Conservation (phyloP, 2,329 filamentous ascomycete species). For the Aspergillus hortae region DNA sequence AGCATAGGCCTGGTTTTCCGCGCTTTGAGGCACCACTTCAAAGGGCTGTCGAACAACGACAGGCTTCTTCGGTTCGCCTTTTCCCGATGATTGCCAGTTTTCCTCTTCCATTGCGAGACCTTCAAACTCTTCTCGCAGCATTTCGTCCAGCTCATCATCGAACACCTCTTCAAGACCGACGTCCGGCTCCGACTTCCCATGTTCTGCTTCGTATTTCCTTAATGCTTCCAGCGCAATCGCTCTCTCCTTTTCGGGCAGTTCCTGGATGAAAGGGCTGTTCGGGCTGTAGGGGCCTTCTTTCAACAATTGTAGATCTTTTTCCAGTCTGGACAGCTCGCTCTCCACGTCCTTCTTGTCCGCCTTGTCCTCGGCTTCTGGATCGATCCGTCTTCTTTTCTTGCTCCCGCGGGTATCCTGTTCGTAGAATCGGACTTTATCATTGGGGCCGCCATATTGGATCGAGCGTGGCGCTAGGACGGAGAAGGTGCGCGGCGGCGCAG, state of each 20-base stretch:
- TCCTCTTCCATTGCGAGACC: slow-evolving; percentile 35
- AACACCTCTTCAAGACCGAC: slow-evolving; percentile 35
- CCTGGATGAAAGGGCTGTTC: slow-evolving; percentile 42
- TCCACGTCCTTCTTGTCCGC: slow-evolving; percentile 36
- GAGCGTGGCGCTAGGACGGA: slow-evolving; percentile 27
- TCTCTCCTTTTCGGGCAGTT: slow-evolving; percentile 40
- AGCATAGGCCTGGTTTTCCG: slow-evolving; percentile 37
- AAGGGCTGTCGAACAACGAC: slow-evolving; percentile 19
- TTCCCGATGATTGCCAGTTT: slow-evolving; percentile 29
- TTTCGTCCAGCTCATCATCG: slow-evolving; percentile 40
- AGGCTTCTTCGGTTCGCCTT: slow-evolving; percentile 15
- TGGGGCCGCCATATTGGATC: slow-evolving; percentile 32
- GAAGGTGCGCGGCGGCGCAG: slow-evolving; percentile 26
- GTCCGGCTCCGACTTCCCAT: slow-evolving; percentile 23
- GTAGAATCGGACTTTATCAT: slow-evolving; percentile 42
- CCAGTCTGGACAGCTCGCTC: slow-evolving; percentile 36
- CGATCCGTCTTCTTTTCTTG: slow-evolving; percentile 33
- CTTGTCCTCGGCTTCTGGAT: slow-evolving; percentile 38
- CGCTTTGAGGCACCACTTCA: slow-evolving; percentile 30
- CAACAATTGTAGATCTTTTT: slow-evolving; percentile 38
- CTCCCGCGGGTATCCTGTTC: slow-evolving; percentile 39
- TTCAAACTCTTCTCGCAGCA: slow-evolving; percentile 37
- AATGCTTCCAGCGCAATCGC: slow-evolving; percentile 41
- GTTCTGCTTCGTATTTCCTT: slow-evolving; percentile 37
- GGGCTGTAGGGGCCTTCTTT: slow-evolving; percentile 42